These are phyloP conservation scores for Corymbia calophylla DNA, from an alignment of 441 rosid species.

Conservation along the genomic window DNA sequence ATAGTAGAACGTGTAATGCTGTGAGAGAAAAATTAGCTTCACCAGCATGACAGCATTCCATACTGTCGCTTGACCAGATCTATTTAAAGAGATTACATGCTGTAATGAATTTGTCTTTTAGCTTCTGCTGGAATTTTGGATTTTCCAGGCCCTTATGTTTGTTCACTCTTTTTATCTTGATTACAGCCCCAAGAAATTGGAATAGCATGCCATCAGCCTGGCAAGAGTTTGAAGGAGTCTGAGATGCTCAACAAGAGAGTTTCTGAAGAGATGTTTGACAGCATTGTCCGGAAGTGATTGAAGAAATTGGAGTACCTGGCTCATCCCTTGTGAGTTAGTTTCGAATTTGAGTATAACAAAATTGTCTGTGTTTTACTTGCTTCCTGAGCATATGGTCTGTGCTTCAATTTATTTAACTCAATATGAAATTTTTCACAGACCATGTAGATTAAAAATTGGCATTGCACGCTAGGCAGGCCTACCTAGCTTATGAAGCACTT, in stretches of 20 bases:
- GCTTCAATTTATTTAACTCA: background rate
- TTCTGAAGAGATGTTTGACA: constrained; percentile 72
- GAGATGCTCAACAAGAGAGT: constrained; percentile 39
- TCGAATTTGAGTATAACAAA: background rate
- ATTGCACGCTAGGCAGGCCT: background rate
- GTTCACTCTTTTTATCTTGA: background rate
- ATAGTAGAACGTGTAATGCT: background rate
- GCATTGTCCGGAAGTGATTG: constrained; percentile 75
- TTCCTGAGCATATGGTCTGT: background rate
- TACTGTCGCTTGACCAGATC: background rate
- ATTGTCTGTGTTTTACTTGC: background rate
- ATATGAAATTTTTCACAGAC: background rate
- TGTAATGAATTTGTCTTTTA: background rate
- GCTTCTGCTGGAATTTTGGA: background rate
- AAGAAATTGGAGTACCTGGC: constrained; percentile 86
- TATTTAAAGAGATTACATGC: background rate
- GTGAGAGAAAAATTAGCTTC: background rate
- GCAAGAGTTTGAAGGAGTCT: constrained; percentile 12
- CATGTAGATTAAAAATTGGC: background rate
- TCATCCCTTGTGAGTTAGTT: constrained; percentile 46
- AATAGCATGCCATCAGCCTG: constrained; percentile 25
- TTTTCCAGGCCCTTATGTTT: background rate
- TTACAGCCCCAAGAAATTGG: constrained; percentile 65
- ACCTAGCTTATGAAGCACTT: background rate
- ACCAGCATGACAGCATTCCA: background rate